Percentiles rank a stretch among this genome's conserved stretches.
phyloP scores from a whole-genome alignment of 2,329 filamentous ascomycete genomes.

The Fusarium lyarnte region DNA sequence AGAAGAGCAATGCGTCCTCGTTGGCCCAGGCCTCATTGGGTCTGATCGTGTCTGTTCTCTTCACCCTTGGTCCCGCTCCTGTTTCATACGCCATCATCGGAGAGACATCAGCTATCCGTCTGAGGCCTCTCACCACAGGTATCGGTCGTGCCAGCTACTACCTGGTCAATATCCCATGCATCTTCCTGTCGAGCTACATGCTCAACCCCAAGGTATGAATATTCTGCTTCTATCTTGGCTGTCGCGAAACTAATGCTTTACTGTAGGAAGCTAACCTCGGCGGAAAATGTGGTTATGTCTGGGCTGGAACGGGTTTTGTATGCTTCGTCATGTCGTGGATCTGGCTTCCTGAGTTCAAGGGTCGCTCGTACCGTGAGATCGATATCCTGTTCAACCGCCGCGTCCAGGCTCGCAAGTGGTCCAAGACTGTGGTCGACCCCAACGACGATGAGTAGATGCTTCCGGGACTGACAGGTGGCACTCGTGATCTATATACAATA shows the following conservation, averaged over 20 bases:
- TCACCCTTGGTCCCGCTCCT: constrained; percentile 69
- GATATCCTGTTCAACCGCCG: not conserved
- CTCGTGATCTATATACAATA: too few relatives aligned
- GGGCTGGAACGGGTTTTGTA: not conserved
- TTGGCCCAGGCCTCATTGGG: constrained; percentile 67
- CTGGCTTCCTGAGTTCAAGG: not conserved
- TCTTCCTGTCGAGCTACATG: constrained; percentile 69
- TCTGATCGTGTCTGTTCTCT: constrained; percentile 72
- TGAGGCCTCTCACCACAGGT: constrained; percentile 71
- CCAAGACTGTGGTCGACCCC: not conserved
- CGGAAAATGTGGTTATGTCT: not conserved
- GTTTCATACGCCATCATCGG: constrained; percentile 74
- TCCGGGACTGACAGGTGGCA: not conserved
- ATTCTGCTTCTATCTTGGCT: rapidly evolving
- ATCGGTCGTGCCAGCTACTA: constrained; percentile 72
- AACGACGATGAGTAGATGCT: not conserved
- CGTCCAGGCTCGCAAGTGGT: not conserved
- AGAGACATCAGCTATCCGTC: constrained; percentile 72
- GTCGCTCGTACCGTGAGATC: not conserved
- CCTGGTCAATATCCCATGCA: constrained; percentile 71
- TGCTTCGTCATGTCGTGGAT: not conserved
- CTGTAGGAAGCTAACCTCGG: not conserved
- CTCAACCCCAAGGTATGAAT: constrained; percentile 58
- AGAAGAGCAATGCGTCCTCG: constrained; percentile 37
- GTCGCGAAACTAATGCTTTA: not conserved